Conservation (phyloP, 179 eudicot species). For the Beta lomatogona region DNA sequence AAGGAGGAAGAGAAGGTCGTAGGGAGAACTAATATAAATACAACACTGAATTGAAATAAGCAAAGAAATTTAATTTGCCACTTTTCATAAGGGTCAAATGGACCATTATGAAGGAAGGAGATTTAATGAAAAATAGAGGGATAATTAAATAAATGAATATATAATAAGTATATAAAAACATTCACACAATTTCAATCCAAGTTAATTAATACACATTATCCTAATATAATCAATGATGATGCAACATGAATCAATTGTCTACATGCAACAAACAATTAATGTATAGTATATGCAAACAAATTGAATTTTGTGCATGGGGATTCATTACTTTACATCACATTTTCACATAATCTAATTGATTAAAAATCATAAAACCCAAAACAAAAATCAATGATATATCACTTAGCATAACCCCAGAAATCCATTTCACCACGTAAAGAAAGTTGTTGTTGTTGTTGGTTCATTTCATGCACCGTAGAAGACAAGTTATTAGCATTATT, state of each 20-base stretch:
- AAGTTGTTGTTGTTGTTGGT: conserved; percentile 41
- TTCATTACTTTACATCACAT: conserved; percentile 4
- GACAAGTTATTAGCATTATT: conserved; percentile 24
- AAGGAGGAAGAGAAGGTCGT: not conserved
- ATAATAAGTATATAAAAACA: not conserved
- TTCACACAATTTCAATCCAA: not conserved
- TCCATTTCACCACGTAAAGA: conserved; percentile 81
- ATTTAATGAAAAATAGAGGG: no score
- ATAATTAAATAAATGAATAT: not conserved
- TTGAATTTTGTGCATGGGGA: conserved; percentile 10
- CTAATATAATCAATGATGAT: not conserved
- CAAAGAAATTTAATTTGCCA: no score
- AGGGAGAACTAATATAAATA: no score
- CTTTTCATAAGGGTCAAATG: no score
- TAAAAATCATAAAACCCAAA: not conserved
- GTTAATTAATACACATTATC: not conserved
- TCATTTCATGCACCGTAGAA: conserved; percentile 52
- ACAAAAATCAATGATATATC: not conserved
- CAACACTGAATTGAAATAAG: no score
- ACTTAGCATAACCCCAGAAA: conserved; percentile 85
- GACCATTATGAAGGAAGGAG: no score
- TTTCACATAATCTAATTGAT: conserved; percentile 1
- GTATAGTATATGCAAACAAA: conserved; percentile 9
- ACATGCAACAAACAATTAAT: not conserved
- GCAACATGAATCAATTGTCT: conserved; percentile 2